These are phyloP conservation scores for Elsinoe fawcettii DNA, from an alignment of 2,329 filamentous ascomycete species.

Conservation along the genomic window DNA sequence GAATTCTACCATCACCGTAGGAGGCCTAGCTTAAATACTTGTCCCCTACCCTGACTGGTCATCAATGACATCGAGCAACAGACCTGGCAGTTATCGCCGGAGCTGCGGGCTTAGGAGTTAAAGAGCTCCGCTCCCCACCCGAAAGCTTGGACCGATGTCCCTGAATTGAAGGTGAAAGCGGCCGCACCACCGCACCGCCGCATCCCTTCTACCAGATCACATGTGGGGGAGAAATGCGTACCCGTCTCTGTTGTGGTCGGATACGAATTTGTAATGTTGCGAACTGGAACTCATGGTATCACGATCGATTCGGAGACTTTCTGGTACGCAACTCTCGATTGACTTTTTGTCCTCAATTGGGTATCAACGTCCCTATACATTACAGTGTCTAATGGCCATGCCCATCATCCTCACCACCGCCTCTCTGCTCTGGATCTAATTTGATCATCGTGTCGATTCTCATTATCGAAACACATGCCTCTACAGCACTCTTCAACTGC, in stretches of 20 bases:
- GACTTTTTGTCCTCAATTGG: background rate
- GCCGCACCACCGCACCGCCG: too few species aligned
- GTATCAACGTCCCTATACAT: slow-evolving; percentile 2
- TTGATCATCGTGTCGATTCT: slow-evolving; percentile 98
- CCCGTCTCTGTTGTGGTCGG: too few species aligned
- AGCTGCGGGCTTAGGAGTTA: background rate
- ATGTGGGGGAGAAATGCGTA: too few species aligned
- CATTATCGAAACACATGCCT: slow-evolving; percentile 99
- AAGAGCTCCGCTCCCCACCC: background rate
- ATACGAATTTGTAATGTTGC: too few species aligned
- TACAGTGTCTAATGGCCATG: slow-evolving; percentile 28
- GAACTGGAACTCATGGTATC: too few species aligned
- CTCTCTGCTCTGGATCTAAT: slow-evolving; percentile 79
- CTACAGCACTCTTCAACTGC: slow-evolving; percentile 96
- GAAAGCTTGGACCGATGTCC: too few species aligned
- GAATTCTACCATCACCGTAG: background rate
- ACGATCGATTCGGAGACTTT: too few species aligned
- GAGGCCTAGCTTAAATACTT: background rate
- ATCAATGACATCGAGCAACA: background rate
- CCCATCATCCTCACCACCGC: slow-evolving; percentile 60
- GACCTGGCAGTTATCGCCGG: background rate
- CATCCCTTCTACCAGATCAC: too few species aligned
- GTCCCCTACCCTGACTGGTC: background rate
- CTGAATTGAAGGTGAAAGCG: background rate
- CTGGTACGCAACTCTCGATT: background rate